phyloP scores from a whole-genome alignment of 2,329 filamentous ascomycete species.

The Microcyclosporella mali region DNA sequence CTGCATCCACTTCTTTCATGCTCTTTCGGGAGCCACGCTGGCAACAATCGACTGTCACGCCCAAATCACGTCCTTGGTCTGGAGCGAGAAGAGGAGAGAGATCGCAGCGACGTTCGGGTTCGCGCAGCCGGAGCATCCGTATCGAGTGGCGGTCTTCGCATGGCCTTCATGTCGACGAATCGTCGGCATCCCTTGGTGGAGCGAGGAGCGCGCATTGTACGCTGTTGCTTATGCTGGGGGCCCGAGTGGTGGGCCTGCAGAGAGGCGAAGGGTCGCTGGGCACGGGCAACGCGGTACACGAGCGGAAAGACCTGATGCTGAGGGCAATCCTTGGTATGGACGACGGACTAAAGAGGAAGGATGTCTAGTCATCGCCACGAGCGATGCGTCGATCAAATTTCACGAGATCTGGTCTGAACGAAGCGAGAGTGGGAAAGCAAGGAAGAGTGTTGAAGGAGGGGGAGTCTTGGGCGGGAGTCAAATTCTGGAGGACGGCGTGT shows the following conservation, averaged over 20 bases:
- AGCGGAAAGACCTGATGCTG: slow-evolving; percentile 14
- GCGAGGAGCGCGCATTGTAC: slow-evolving; percentile 72
- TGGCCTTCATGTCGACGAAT: slow-evolving; percentile 90
- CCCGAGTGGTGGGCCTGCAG: slow-evolving; percentile 36
- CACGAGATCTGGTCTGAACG: slow-evolving; percentile 75
- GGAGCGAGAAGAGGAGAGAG: slow-evolving; percentile 66
- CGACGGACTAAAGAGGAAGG: slow-evolving; percentile 61
- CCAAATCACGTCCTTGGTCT: slow-evolving; percentile 88
- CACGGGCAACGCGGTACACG: background rate
- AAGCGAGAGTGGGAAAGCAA: slow-evolving; percentile 14
- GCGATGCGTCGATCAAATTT: slow-evolving; percentile 88
- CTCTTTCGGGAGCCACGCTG: slow-evolving; percentile 71
- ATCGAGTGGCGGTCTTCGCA: slow-evolving; percentile 83
- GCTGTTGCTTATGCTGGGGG: slow-evolving; percentile 78
- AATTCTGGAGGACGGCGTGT: slow-evolving; percentile 76
- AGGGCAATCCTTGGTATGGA: slow-evolving; percentile 47
- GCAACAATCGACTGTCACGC: slow-evolving; percentile 88
- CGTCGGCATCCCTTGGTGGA: slow-evolving; percentile 76
- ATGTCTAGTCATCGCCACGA: slow-evolving; percentile 85
- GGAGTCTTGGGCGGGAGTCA: slow-evolving; percentile 69
- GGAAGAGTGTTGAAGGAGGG: slow-evolving; percentile 21
- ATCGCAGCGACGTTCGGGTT: slow-evolving; percentile 94
- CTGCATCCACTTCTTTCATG: slow-evolving; percentile 93
- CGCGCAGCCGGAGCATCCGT: slow-evolving; percentile 80
- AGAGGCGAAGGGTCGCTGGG: background rate